Conservation (phyloP, 371 early-diverging fungal genomes). For the Quaeritorhiza haematococci region DNA sequence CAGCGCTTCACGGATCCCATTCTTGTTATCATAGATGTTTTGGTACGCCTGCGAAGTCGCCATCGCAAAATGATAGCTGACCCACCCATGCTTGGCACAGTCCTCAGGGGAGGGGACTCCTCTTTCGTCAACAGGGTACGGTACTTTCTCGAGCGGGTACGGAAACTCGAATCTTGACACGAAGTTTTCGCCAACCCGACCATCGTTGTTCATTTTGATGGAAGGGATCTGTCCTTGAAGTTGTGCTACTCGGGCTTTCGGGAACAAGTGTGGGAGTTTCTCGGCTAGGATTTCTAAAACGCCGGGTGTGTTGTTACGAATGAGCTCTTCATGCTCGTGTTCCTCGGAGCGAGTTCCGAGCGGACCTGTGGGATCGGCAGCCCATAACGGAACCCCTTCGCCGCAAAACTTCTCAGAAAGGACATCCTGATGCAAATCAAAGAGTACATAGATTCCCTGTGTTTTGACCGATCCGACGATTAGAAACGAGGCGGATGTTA, state of each 20-base stretch:
- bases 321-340: no score
- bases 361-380: background rate
- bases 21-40: constrained; percentile 46
- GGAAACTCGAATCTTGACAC: no score
- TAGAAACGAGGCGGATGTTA: background rate
- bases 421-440: constrained; percentile 30
- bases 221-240: no score
- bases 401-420: constrained; percentile 21
- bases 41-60: constrained; percentile 18
- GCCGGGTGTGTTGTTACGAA: no score
- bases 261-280: no score
- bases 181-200: no score
- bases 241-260: no score
- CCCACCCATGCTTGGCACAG: constrained; percentile 11
- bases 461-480: background rate
- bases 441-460: constrained; percentile 25
- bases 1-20: constrained; percentile 43
- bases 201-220: no score
- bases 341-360: no score
- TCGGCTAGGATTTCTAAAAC: no score
- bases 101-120: constrained; percentile 21
- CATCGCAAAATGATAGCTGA: constrained; percentile 9
- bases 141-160: constrained; percentile 5
- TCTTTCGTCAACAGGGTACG: constrained; percentile 9
- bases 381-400: constrained; percentile 21